Conservation (phyloP, 192 early-diverging fungal species). For the Coemansia sp. region DNA sequence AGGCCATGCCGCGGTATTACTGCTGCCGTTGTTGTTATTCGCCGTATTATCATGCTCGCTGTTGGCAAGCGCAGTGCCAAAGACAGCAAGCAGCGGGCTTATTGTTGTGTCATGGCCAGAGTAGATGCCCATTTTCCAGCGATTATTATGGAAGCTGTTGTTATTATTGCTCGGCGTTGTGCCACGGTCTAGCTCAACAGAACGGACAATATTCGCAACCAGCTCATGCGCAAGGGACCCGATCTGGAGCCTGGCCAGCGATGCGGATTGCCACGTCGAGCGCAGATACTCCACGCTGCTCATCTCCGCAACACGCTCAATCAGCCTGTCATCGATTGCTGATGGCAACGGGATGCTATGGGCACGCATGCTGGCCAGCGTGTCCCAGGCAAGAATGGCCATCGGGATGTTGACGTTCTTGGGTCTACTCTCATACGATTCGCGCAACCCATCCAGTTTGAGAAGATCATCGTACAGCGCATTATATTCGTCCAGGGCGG, state of each 20-base stretch:
- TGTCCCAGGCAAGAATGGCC: constrained; percentile 26
- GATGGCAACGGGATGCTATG: constrained; percentile 38
- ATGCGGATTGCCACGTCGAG: constrained; percentile 16
- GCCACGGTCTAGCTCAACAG: constrained; percentile 40
- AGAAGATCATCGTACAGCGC: constrained; percentile 28
- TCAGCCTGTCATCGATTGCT: constrained; percentile 26
- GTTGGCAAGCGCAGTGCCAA: constrained; percentile 20
- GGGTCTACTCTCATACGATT: constrained; percentile 10
- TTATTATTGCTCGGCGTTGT: not conserved
- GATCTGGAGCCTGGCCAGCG: constrained; percentile 37
- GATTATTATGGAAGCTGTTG: not conserved
- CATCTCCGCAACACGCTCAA: constrained; percentile 22
- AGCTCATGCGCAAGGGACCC: constrained; percentile 41
- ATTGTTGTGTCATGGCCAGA: constrained; percentile 55
- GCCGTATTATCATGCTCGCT: not conserved
- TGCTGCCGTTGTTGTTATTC: not conserved
- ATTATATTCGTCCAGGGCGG: constrained; percentile 15
- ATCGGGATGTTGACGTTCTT: not conserved
- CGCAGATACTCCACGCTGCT: constrained; percentile 26
- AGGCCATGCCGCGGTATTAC: constrained; percentile 28
- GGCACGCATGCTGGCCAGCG: constrained; percentile 19
- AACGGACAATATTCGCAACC: constrained; percentile 22
- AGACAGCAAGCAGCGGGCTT: constrained; percentile 38
- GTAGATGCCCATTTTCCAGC: constrained; percentile 40
- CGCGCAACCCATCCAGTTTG: constrained; percentile 21